Conservation (phyloP, 768 basidiomycete species). For the Leccinum variicolor region DNA sequence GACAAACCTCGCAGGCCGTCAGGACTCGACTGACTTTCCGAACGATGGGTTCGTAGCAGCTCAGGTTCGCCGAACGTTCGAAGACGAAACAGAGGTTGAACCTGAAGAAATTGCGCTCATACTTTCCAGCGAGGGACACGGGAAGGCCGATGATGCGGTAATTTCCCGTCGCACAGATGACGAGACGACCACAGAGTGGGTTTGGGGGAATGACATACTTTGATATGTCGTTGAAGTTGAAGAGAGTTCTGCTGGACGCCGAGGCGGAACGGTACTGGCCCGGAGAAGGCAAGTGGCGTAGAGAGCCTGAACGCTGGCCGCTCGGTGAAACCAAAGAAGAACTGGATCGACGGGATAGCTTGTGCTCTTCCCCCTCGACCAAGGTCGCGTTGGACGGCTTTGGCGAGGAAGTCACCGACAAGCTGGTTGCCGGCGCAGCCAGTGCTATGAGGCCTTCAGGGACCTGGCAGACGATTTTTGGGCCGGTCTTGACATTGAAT, state of each 20-base stretch:
- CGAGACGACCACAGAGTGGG: slow-evolving; percentile 81
- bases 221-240: slow-evolving; percentile 89
- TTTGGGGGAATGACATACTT: slow-evolving; percentile 92
- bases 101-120: slow-evolving; percentile 83
- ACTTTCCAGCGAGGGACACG: slow-evolving; percentile 69
- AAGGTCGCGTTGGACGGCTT: slow-evolving; percentile 30
- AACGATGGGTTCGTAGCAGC: slow-evolving; percentile 94
- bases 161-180: slow-evolving; percentile 76
- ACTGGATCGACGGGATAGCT: slow-evolving; percentile 51
- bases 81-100: slow-evolving; percentile 98
- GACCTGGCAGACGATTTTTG: slow-evolving; percentile 90
- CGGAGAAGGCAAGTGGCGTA: slow-evolving; percentile 42
- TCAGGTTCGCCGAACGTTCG: slow-evolving; percentile 83
- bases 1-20: slow-evolving; percentile 79
- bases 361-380: slow-evolving; percentile 33
- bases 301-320: slow-evolving; percentile 41
- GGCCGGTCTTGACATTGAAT: slow-evolving; percentile 83
- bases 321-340: slow-evolving; percentile 47
- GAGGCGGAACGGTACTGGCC: slow-evolving; percentile 46
- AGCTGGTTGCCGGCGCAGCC: slow-evolving; percentile 29
- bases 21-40: slow-evolving; percentile 92
- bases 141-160: slow-evolving; percentile 94
- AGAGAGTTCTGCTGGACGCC: slow-evolving; percentile 49
- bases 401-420: slow-evolving; percentile 33
- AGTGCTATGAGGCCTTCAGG: slow-evolving; percentile 83